Evolutionary conservation across 345 rosid genomes (phyloP).

Genomic region (Brassica cretica): DNA sequence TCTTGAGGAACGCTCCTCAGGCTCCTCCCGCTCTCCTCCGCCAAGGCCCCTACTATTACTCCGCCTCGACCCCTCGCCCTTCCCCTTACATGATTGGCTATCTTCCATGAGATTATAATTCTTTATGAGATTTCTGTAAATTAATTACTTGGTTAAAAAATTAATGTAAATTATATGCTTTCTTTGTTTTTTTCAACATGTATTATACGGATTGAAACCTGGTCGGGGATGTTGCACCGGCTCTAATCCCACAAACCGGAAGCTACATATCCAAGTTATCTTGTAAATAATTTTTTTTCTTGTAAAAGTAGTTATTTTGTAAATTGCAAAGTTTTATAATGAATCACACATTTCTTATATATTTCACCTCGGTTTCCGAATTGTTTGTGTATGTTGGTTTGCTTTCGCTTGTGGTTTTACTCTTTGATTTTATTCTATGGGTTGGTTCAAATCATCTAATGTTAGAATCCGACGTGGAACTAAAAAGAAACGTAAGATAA

Average conservation of each 20-base stretch:
- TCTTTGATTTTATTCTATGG: neutral
- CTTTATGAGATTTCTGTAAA: neutral
- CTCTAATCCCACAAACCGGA: neutral
- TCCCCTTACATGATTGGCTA: slow-evolving; percentile 13
- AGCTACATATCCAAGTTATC: neutral
- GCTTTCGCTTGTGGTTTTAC: neutral
- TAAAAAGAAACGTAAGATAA: neutral
- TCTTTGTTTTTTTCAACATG: neutral
- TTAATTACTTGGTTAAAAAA: neutral
- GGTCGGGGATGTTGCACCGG: neutral
- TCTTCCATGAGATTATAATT: neutral
- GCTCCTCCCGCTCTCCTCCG: slow-evolving; percentile 13
- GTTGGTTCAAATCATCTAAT: neutral
- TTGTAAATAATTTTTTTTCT: neutral
- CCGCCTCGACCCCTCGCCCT: neutral
- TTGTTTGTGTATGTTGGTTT: neutral
- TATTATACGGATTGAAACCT: neutral
- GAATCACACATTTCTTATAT: neutral
- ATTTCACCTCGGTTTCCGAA: neutral
- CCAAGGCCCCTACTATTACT: slow-evolving; percentile 10
- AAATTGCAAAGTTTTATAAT: neutral
- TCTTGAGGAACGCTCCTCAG: slow-evolving; percentile 9
- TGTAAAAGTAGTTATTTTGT: neutral
- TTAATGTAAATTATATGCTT: neutral
- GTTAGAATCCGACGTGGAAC: neutral